Evolutionary conservation across 371 early-diverging fungal species (phyloP), one percentile per base, ranked within the genome.

Genomic region (Chytridiales sp.): DNA sequence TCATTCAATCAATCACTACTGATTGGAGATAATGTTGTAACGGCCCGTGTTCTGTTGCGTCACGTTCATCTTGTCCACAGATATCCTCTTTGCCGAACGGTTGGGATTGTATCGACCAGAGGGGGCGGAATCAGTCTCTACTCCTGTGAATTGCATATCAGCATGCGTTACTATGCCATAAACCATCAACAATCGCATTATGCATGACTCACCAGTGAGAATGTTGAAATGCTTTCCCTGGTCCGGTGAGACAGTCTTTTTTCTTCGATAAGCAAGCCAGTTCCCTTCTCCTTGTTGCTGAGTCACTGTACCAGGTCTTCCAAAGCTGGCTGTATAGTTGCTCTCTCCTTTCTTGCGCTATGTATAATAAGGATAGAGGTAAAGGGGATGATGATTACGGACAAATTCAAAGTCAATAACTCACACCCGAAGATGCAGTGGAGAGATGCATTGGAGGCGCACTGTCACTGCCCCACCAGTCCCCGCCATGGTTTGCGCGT

Each of bases 11-110:
- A n/a, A n/a, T n/a, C n/a, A n/a, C 34, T 46, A 59, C 19, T 31
- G 32, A 41, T 59, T 59, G 17, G 59, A 59, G 36, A 59, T 59
- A 32, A 59, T 59, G 59, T 59, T 59, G 50, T 59, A 59, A 22
- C 22, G 19, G 11, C 36, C 29, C 29, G 26, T 43, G 22, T 51
- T 51, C 39, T 40, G 26, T 27, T 53, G 49, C 8, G 30, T 8
- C 32, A 31, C 48, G 29, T 49, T 34, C 34, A 50, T 50, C 42
- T 59, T 59, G 15, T 59, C 59, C 49, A 47, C 42, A 32, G 59
- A 59, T 11, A 59, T 35, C 1, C 59, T 19, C 51, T 59, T 59
- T 4, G 59, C 50, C 22, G 38, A 41, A 36, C 32, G 40, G 59
- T 34, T 48, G 27, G 38, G 40, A 46, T 39, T 43, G 51, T 39